Evolutionary conservation across 2,329 filamentous ascomycete species (phyloP), one percentile per base, ranked within the genome.

Genomic region (Calonectria hongkongensis): DNA sequence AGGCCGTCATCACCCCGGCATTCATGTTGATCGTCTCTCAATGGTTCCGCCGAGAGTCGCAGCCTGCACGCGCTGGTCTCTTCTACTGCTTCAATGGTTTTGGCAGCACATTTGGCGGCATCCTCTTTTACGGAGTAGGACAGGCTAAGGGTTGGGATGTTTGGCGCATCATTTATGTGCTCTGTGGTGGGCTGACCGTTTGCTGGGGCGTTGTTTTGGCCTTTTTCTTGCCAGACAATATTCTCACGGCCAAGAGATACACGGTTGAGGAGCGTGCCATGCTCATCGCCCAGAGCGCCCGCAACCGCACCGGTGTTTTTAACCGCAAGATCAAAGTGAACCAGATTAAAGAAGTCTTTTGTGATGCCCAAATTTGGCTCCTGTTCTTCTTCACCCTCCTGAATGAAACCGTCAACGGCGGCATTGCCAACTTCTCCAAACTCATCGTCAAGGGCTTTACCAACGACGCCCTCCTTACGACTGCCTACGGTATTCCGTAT

Each of bases 261-360:
- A 78, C 74, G 0, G 56, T 79, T 2, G 77, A 79, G 51, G 80
- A 81, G 66, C 77, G 79, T 2, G 79, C 78, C 16, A 85, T 91
- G 62, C 92, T 89, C 0, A 91, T 93, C 2, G 90, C 88, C 71
- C 94, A 92, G 80, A 88, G 94, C 47, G 89, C 84, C 2, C 80
- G 85, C 1, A 86, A 89, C 65, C 81, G 83, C 65, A 87, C 86
- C 0, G 87, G 87, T 25, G 84, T 89, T 15, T 83, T 88, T 21
- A 89, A 87, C 76, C 82, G 84, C 63, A 83, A 82, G n/a, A 87
- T 90, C 80, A 88, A 89, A 73, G 82, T 80, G 75, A 80, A 83
- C 33, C 88, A 89, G 75, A 86, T 90, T 67, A 82, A 83, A 9
- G 88, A 89, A 76, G 87, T 88, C 0, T 71, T 88, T 2, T 72